Percentiles rank a stretch among this genome's conserved stretches.
phyloP scores from a whole-genome alignment of 2,329 filamentous ascomycete genomes.

The Ascochyta pisi region DNA sequence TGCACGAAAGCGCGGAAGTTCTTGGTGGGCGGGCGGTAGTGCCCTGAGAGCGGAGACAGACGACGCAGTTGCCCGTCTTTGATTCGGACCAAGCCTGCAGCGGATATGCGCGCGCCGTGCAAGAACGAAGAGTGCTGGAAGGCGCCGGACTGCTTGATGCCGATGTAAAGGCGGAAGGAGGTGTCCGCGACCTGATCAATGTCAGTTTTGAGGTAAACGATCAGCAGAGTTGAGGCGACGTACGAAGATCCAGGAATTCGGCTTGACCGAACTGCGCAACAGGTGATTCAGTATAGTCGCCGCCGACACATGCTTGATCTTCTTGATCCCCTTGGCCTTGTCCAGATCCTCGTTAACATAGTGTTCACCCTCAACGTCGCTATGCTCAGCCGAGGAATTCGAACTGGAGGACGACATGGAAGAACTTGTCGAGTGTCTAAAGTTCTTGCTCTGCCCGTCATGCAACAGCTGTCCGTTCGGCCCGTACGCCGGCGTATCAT shows the following conservation, averaged over 20 bases:
- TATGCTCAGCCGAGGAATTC: conserved; percentile 54
- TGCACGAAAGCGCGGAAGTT: conserved; percentile 86
- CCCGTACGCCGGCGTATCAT: conserved; percentile 52
- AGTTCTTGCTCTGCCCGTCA: conserved; percentile 30
- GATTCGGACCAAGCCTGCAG: conserved; percentile 85
- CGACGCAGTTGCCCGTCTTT: conserved; percentile 79
- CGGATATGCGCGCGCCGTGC: conserved; percentile 79
- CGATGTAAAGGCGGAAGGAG: conserved; percentile 82
- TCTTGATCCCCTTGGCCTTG: conserved; percentile 65
- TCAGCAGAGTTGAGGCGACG: conserved; percentile 18
- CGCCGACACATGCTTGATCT: conserved; percentile 71
- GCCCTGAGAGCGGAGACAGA: conserved; percentile 72
- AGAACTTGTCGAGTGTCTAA: conserved; percentile 28
- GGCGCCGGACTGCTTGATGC: conserved; percentile 85
- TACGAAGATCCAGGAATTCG: conserved; percentile 92
- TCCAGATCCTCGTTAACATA: conserved; percentile 71
- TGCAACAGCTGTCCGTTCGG: conserved; percentile 34
- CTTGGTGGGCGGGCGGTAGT: conserved; percentile 82
- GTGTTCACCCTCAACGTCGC: conserved; percentile 67
- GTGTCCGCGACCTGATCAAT: conserved; percentile 70
- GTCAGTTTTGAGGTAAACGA: not conserved
- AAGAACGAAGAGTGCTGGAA: conserved; percentile 94
- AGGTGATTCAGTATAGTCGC: conserved; percentile 80
- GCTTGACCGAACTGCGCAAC: conserved; percentile 77
- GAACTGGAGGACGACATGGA: conserved; percentile 35